phyloP scores from a whole-genome alignment of 805 yeast species.

The Candida silvatica region DNA sequence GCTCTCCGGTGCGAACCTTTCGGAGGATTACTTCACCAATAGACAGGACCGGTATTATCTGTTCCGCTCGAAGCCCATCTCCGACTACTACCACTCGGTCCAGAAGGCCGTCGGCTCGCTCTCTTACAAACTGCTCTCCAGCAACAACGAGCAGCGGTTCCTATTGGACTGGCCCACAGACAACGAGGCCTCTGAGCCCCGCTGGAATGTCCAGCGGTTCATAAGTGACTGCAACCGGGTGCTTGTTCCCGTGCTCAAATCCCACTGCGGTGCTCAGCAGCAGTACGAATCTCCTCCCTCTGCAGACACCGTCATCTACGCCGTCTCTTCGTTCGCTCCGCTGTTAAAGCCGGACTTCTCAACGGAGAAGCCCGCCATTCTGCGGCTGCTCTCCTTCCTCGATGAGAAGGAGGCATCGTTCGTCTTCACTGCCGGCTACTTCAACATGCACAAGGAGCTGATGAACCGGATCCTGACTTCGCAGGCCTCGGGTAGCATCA shows the following conservation, averaged over 20 bases:
- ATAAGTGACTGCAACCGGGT: conserved; percentile 45
- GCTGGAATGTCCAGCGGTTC: conserved; percentile 40
- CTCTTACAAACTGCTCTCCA: conserved; percentile 55
- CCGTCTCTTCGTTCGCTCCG: conserved; percentile 88
- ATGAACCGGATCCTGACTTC: conserved; percentile 49
- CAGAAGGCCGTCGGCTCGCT: conserved; percentile 60
- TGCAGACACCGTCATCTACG: conserved; percentile 64
- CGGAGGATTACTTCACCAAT: conserved; percentile 86
- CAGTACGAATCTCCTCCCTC: conserved; percentile 5
- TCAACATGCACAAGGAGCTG: conserved; percentile 78
- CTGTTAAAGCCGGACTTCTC: conserved; percentile 58
- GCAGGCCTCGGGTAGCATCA: conserved; percentile 55
- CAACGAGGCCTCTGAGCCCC: conserved; percentile 64
- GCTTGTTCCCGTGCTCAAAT: conserved; percentile 52
- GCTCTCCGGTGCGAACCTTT: conserved; percentile 85
- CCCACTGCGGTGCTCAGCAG: conserved; percentile 18
- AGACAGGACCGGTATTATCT: conserved; percentile 89
- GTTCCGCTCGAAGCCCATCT: conserved; percentile 46
- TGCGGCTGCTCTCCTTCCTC: conserved; percentile 49
- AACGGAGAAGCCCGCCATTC: conserved; percentile 71
- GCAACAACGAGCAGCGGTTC: conserved; percentile 35
- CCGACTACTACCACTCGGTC: conserved; percentile 69
- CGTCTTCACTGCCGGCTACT: conserved; percentile 95
- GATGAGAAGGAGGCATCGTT: conserved; percentile 53
- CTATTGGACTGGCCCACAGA: conserved; percentile 65